phyloP scores from a whole-genome alignment of 768 basidiomycete genomes.

The Paxillus rubicundulus region DNA sequence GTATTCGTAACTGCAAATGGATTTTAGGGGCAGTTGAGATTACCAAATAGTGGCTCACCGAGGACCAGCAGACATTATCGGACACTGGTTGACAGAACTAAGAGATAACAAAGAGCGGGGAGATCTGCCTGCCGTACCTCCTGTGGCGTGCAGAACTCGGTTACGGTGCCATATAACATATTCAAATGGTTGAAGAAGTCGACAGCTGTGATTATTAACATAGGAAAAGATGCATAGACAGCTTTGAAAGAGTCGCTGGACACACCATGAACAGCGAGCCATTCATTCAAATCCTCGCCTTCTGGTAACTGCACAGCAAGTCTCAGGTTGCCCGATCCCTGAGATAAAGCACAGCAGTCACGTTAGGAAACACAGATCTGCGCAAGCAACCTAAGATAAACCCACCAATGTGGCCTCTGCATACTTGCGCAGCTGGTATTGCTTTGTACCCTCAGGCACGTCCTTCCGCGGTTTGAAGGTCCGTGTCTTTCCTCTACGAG shows the following conservation, averaged over 20 bases:
- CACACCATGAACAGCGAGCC: constrained; percentile 98
- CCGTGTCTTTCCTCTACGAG: constrained; percentile 76
- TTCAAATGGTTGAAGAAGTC: constrained; percentile 99
- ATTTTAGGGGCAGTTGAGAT: constrained; percentile 1
- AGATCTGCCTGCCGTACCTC: constrained; percentile 54
- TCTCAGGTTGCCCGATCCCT: constrained; percentile 96
- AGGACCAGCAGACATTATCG: constrained; percentile 96
- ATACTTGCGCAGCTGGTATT: constrained; percentile 97
- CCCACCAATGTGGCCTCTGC: constrained; percentile 89
- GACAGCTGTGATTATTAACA: constrained; percentile 60
- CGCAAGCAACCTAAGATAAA: background rate
- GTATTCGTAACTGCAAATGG: constrained; percentile 76
- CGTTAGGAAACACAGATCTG: constrained; percentile 12
- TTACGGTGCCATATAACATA: constrained; percentile 98
- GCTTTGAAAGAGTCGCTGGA: constrained; percentile 2
- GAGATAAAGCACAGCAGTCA: background rate
- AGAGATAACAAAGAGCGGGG: constrained; percentile 7
- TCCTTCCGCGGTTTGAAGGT: constrained; percentile 97
- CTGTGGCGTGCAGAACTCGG: constrained; percentile 94
- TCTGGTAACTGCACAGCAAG: constrained; percentile 92
- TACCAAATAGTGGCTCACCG: constrained; percentile 47
- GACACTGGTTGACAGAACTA: constrained; percentile 53
- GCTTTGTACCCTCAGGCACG: constrained; percentile 94
- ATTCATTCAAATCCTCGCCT: constrained; percentile 96
- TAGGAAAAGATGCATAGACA: background rate